Evolutionary conservation across 345 rosid genomes (phyloP).

Genomic region (Linum trigynum): DNA sequence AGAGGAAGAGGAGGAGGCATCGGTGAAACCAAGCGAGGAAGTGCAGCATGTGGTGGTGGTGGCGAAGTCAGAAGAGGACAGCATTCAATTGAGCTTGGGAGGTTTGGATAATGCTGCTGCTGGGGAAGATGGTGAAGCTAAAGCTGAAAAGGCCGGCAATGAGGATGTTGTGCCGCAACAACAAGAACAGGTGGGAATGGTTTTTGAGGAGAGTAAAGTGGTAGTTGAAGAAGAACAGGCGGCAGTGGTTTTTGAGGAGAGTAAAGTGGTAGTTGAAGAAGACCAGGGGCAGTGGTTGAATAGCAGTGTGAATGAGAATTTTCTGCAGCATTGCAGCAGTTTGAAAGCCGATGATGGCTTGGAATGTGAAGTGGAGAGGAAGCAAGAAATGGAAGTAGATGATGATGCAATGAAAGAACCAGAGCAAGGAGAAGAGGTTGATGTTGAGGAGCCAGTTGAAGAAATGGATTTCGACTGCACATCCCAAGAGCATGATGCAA

Average conservation of each 20-base stretch:
- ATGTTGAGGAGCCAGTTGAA: constrained; percentile 25
- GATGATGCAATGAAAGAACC: constrained; percentile 24
- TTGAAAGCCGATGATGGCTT: constrained; percentile 7
- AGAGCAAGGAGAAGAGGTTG: constrained; percentile 28
- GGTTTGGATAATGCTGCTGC: constrained; percentile 37
- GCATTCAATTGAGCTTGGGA: constrained; percentile 53
- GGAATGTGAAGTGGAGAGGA: constrained; percentile 16
- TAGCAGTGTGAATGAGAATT: constrained; percentile 25
- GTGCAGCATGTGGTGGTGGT: constrained; percentile 22
- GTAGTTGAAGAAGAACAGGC: constrained; percentile 10
- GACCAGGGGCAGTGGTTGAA: constrained; percentile 32
- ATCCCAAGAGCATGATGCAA: constrained; percentile 27
- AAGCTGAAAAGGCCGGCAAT: constrained; percentile 9
- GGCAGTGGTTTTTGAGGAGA: constrained; percentile 42
- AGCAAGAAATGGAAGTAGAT: constrained; percentile 27
- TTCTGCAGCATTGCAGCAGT: constrained; percentile 38
- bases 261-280: constrained; percentile 25
- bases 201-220: constrained; percentile 35
- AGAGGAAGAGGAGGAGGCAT: constrained; percentile 5
- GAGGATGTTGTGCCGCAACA: constrained; percentile 5
- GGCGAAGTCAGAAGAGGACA: constrained; percentile 45
- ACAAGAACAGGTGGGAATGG: constrained; percentile 24
- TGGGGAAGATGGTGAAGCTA: constrained; percentile 20
- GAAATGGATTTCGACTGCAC: constrained; percentile 39
- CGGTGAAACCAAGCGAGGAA: constrained; percentile 29